Base-by-base conservation (phyloP, 805 yeast genomes). In the Kodamaea leandrae region DNA sequence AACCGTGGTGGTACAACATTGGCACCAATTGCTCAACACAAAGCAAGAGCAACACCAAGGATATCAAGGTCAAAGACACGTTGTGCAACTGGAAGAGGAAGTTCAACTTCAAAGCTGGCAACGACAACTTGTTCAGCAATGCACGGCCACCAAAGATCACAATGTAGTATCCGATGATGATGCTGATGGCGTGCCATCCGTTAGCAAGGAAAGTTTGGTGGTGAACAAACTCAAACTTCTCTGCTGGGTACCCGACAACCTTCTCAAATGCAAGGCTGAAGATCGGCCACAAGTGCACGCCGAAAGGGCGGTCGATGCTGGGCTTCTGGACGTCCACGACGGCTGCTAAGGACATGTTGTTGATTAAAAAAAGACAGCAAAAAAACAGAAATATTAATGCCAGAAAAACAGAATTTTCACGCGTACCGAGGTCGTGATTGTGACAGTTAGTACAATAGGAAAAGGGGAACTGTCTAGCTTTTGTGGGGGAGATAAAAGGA, bases 1-100 rank as follows among this genome's bases (percentile, higher is more conserved):
- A 40, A 10, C 98, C 98, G 57, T 90, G 78, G 47, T 73, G 60
- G 52, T 67, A 71, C 48, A 89, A 64, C 55, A 86, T 81, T 29
- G 98, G 97, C 37, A 86, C 58, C 50, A 90, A 64, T 68, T 93
- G 98, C 70, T 91, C 99, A 40, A 84, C 61, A 59, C 84, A 71
- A 53, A 91, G 77, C 28, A 82, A 53, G 51, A 89, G 72, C 57
- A 91, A 71, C 14, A 70, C 53, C 44, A 82, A 73, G 7, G 96
- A 86, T 34, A 82, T 68, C 15, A 75, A 44, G 9, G 97, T 87
- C 57, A 91, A 74, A 26, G 78, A 54, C 45, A 89, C 60, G 68
- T 91, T 91, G 66, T 91, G 98, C 46, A 88, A 55, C 69, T 89
- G 96, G 74, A 88, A 90, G 46, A 89, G 60, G 28, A 69, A 63